phyloP scores from a whole-genome alignment of 2,329 filamentous ascomycete species.

The Scedosporium aurantiacum region DNA sequence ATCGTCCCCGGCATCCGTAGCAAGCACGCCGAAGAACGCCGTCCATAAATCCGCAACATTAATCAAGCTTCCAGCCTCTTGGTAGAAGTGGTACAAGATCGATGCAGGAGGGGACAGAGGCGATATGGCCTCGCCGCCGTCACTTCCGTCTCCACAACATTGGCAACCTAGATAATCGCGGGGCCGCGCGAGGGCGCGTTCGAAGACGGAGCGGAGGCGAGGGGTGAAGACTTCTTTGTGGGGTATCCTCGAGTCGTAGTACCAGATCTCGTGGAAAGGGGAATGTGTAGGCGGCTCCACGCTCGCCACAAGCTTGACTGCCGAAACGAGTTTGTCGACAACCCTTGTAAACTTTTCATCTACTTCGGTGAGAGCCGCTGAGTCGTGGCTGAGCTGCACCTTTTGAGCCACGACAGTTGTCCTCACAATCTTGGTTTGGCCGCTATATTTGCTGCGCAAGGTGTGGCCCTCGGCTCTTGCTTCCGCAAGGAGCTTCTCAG shows the following conservation, averaged over 20 bases:
- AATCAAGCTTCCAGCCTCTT: conserved; percentile 65
- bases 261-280: conserved; percentile 56
- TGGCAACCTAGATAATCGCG: conserved; percentile 68
- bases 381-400: conserved; percentile 67
- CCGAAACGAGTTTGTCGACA: conserved; percentile 42
- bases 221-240: conserved; percentile 67
- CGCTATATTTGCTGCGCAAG: conserved; percentile 65
- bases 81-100: conserved; percentile 67
- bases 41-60: conserved; percentile 73
- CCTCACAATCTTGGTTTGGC: conserved; percentile 57
- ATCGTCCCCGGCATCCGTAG: conserved; percentile 18
- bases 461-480: conserved; percentile 13
- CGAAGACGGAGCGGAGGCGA: conserved; percentile 56
- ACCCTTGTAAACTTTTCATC: conserved; percentile 61
- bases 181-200: conserved; percentile 59
- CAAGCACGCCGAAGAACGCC: conserved; percentile 58
- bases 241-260: conserved; percentile 62
- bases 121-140: conserved; percentile 20
- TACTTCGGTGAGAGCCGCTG: conserved; percentile 56
- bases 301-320: conserved; percentile 20
- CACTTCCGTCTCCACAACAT: conserved; percentile 40
- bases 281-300: conserved; percentile 33
- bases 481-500: conserved; percentile 15
- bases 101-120: conserved; percentile 51
- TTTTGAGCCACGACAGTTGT: conserved; percentile 74